A percentile compares a stretch with the other conserved stretches of the same genome.
Evolutionary conservation across 805 yeast genomes (phyloP).

Genomic region (Barnettozyma wickerhamii): DNA sequence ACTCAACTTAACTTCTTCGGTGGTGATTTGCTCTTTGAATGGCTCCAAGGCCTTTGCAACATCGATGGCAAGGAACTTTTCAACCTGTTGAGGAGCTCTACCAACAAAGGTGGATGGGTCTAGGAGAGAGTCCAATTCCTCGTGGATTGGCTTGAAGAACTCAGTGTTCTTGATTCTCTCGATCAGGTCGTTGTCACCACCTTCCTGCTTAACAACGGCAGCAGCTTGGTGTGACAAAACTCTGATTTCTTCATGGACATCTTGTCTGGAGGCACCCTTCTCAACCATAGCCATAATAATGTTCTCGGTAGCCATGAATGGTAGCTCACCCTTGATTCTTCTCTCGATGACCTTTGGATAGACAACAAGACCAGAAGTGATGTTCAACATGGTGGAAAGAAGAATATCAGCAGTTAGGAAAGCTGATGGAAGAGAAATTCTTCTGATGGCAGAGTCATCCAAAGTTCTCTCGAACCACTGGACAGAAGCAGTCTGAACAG

Average conservation of each 20-base stretch:
- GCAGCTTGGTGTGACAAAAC: constrained; percentile 97
- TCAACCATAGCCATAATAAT: constrained; percentile 99
- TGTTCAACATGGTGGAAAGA: constrained; percentile 82
- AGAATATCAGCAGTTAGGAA: constrained; percentile 94
- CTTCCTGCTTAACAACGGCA: constrained; percentile 94
- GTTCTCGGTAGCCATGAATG: constrained; percentile 99
- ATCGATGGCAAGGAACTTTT: constrained; percentile 80
- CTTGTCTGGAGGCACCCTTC: constrained; percentile 96
- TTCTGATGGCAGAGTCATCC: constrained; percentile 96
- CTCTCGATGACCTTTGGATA: constrained; percentile 98
- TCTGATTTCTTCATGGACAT: constrained; percentile 95
- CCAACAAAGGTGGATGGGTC: constrained; percentile 96
- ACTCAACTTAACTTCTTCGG: constrained; percentile 69
- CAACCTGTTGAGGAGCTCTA: constrained; percentile 97
- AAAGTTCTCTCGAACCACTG: constrained; percentile 99
- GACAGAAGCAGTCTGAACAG: constrained; percentile 94
- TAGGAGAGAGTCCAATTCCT: constrained; percentile 70
- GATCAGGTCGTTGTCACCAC: constrained; percentile 96
- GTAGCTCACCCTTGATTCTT: constrained; percentile 90
- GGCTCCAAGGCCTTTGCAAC: constrained; percentile 80
- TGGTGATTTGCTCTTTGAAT: constrained; percentile 52
- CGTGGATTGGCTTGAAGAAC: constrained; percentile 88
- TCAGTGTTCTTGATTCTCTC: constrained; percentile 74
- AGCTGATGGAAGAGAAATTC: constrained; percentile 95
- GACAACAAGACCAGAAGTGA: constrained; percentile 92